These are phyloP conservation scores for Aechmea fasciata DNA, from an alignment of 176 grass and related monocot species.

Conservation along the genomic window DNA sequence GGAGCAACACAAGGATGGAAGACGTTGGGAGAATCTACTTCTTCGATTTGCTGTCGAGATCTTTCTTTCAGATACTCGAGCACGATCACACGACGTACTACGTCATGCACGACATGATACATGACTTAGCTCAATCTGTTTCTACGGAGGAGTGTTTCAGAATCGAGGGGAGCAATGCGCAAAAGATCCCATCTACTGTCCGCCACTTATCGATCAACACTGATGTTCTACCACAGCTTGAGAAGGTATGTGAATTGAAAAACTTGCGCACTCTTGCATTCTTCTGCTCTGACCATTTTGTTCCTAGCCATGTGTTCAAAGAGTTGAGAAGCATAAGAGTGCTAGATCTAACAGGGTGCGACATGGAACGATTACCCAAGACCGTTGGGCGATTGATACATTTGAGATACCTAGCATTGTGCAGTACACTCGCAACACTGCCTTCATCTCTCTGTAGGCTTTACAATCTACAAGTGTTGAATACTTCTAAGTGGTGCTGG, in stretches of 20 bases:
- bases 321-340: constrained; percentile 5
- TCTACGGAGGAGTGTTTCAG: constrained; percentile 29
- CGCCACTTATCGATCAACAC: constrained; percentile 31
- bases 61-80: constrained; percentile 25
- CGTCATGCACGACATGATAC: constrained; percentile 31
- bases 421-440: neutral
- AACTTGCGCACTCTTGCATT: constrained; percentile 35
- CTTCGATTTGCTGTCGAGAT: constrained; percentile 10
- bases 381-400: neutral
- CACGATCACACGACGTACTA: constrained; percentile 11
- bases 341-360: neutral
- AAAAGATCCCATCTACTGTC: constrained; percentile 28
- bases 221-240: constrained; percentile 7
- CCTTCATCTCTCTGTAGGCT: neutral
- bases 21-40: constrained; percentile 31
- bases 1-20: constrained; percentile 16
- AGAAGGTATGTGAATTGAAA: constrained; percentile 17
- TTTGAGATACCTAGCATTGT: neutral
- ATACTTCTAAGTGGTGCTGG: neutral
- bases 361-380: neutral
- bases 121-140: constrained; percentile 37
- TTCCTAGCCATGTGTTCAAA: neutral
- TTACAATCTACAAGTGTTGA: neutral
- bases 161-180: constrained; percentile 18
- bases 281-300: neutral